Evolutionary conservation across 2,329 filamentous ascomycete species (phyloP).

Genomic region (Pestalotiopsis sp.): DNA sequence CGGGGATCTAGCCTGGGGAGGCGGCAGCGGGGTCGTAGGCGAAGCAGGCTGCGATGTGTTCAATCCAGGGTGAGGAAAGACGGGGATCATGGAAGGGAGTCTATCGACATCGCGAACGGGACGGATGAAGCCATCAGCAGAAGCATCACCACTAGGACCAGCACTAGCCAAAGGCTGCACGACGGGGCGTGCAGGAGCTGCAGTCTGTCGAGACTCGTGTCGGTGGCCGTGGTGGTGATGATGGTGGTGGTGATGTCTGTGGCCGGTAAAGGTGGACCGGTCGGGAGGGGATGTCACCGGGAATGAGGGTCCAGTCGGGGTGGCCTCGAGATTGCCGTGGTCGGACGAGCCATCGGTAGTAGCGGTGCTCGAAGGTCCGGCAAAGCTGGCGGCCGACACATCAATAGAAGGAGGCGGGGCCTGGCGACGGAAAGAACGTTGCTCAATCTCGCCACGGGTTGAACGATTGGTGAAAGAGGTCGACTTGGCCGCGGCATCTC

Average conservation of each 20-base stretch:
- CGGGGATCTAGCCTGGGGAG: constrained; percentile 61
- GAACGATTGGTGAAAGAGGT: constrained; percentile 56
- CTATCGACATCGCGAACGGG: constrained; percentile 82
- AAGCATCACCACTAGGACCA: constrained; percentile 65
- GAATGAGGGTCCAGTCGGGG: constrained; percentile 61
- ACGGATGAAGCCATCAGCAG: constrained; percentile 73
- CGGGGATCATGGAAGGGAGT: constrained; percentile 77
- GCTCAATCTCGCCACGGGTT: constrained; percentile 56
- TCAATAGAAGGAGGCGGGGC: constrained; percentile 84
- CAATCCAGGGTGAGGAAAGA: constrained; percentile 63
- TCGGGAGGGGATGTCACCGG: constrained; percentile 72
- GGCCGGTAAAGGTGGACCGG: constrained; percentile 60
- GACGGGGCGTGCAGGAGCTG: constrained; percentile 50
- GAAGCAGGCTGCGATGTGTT: constrained; percentile 84
- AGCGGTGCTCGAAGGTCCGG: constrained; percentile 40
- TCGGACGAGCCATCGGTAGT: constrained; percentile 31
- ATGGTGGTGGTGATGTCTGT: constrained; percentile 46
- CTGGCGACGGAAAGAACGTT: constrained; percentile 71
- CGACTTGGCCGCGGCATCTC: constrained; percentile 46
- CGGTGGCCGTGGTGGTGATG: constrained; percentile 48
- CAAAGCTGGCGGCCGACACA: constrained; percentile 61
- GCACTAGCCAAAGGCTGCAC: constrained; percentile 70
- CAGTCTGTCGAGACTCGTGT: constrained; percentile 51
- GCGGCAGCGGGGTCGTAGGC: constrained; percentile 79
- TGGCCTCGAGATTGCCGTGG: constrained; percentile 52